Percentiles rank a stretch among this genome's conserved stretches.
phyloP scores from a whole-genome alignment of 2,329 filamentous ascomycete genomes.

The Raffaelea ambrosiae region DNA sequence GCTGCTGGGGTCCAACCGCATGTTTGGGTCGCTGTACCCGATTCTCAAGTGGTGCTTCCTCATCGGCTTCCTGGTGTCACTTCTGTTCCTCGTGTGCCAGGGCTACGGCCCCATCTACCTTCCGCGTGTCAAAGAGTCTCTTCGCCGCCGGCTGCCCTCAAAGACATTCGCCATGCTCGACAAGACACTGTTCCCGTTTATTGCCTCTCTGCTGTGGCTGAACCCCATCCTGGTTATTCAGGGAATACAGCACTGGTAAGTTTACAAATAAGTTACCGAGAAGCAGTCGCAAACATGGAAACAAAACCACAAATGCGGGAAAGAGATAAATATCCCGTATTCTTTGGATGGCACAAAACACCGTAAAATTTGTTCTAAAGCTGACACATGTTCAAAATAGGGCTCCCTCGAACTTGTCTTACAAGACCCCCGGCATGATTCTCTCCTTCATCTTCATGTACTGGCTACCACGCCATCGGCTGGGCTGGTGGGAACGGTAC shows the following conservation, averaged over 20 bases:
- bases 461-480: slow-evolving; percentile 26
- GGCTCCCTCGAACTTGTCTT: slow-evolving; percentile 31
- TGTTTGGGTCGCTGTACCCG: slow-evolving; percentile 33
- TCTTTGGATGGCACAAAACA: too few species aligned
- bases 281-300: too few species aligned
- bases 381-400: too few species aligned
- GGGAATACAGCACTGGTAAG: slow-evolving; percentile 30
- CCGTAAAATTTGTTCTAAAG: too few species aligned
- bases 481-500: slow-evolving; percentile 38
- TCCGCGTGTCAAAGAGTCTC: too few species aligned
- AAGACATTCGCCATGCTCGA: slow-evolving; percentile 27
- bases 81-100: slow-evolving; percentile 26
- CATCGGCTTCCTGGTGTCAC: slow-evolving; percentile 26
- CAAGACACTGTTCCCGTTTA: slow-evolving; percentile 26
- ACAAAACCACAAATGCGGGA: neutral
- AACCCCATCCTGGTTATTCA: slow-evolving; percentile 32
- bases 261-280: neutral
- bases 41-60: slow-evolving; percentile 36
- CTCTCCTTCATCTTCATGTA: slow-evolving; percentile 34
- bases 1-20: slow-evolving; percentile 23
- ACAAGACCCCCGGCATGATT: slow-evolving; percentile 33
- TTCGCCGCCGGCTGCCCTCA: slow-evolving; percentile 19
- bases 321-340: too few species aligned
- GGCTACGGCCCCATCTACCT: slow-evolving; percentile 25
- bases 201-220: slow-evolving; percentile 30